Conservation (phyloP, 352 stramenopile genomes). For the Phytopythium kandeliae region DNA sequence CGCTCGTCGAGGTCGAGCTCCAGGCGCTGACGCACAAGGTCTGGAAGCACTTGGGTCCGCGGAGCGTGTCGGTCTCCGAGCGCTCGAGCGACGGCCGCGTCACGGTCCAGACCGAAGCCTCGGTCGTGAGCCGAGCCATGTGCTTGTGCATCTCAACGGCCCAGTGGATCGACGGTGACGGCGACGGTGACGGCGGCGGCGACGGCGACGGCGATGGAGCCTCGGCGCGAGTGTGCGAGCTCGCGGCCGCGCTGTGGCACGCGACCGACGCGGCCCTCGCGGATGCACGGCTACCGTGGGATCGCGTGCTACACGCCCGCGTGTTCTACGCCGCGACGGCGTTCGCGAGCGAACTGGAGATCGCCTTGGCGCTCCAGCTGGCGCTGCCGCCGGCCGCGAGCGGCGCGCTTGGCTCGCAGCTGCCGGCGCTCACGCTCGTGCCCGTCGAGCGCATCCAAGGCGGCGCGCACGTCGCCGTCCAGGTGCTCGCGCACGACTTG, state of each 20-base stretch:
- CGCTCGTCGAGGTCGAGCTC: constrained; percentile 72
- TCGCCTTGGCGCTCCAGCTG: constrained; percentile 27
- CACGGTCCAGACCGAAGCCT: constrained; percentile 27
- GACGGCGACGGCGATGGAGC: background rate
- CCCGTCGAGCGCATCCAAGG: constrained; percentile 56
- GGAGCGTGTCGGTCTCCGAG: constrained; percentile 9
- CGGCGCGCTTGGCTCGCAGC: background rate
- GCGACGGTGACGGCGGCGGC: no score
- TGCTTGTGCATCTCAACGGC: constrained; percentile 45
- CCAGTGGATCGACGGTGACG: background rate
- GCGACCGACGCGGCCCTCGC: constrained; percentile 22
- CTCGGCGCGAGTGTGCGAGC: background rate
- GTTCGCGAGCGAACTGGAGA: constrained; percentile 45
- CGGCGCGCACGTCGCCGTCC: constrained; percentile 37
- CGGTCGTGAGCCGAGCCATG: constrained; percentile 35
- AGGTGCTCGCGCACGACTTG: constrained; percentile 71
- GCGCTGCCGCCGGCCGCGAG: constrained; percentile 3
- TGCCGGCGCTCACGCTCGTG: constrained; percentile 70
- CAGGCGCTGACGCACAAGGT: constrained; percentile 65
- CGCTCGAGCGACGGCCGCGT: constrained; percentile 5
- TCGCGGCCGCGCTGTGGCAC: background rate
- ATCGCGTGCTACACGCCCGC: constrained; percentile 58
- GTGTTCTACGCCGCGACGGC: constrained; percentile 53
- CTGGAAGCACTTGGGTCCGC: constrained; percentile 42
- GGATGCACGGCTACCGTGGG: constrained; percentile 44